Base-by-base conservation (phyloP, 2,329 filamentous ascomycete species). In the Diaporthe capsici region DNA sequence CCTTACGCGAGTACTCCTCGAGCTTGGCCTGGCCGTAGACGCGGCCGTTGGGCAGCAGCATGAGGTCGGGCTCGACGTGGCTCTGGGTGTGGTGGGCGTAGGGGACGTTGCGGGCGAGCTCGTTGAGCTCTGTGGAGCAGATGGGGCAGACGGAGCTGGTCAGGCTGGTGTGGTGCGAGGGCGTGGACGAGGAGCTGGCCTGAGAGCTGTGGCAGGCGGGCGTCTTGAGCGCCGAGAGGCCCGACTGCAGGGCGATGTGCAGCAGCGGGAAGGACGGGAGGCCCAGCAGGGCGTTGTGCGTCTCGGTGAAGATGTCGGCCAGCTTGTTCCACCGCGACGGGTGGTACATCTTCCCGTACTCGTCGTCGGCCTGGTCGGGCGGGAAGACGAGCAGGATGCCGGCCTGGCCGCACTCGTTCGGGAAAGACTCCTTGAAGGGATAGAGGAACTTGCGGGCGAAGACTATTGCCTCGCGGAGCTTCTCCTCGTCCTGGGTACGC, bases 61-160 rank as follows among this genome's bases (percentile, higher is more conserved):
- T 90, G 1, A 97, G 90, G 82, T 98, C 96, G 61, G 92, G 92
- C 82, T 98, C 96, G 42, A 98, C 95, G 77, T 95, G 94, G 82
- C 95, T 98, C 88, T 97, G 97, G 42, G 94, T 96, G 83, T 99
- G 97, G 81, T 98, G 94, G 3, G 97, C 97, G 81, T 98, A 98
- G 0, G 97, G 97, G 60, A 99, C 94, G 80, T 93, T 93, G 71
- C 93, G 89, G 2, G 97, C 96, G 47, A 99, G 90, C 81, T 96
- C 94, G 83, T 98, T 98, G 74, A 99, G 90, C 85, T 99, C 97
- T 0, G 94, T 97, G 65, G 94, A 97, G 87, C 97, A 99, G 81
- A 99, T 98, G 4, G 97, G 97, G 80, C 97, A 99, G 57, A 98
- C 92, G 67, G 92, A 93, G 10, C 94, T 93, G 2, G 92, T 92